Conservation (phyloP, 495 filamentous ascomycete genomes). For the Halenospora varia region DNA sequence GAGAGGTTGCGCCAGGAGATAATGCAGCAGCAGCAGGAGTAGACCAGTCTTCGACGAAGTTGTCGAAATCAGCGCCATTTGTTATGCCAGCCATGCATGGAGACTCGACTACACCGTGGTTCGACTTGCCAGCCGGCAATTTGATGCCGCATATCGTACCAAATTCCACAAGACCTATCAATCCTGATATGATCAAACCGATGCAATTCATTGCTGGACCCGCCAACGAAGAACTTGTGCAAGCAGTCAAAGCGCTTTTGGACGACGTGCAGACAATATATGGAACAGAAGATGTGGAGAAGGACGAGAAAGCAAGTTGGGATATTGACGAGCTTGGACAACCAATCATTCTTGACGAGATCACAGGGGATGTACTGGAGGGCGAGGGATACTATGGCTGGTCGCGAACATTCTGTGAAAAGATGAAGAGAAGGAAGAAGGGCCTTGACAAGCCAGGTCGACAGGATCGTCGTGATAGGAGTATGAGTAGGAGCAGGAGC, state of each 20-base stretch:
- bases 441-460: slow-evolving; percentile 13
- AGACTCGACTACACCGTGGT: slow-evolving; percentile 69
- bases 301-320: slow-evolving; percentile 24
- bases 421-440: slow-evolving; percentile 64
- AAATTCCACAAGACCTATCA: slow-evolving; percentile 69
- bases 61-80: slow-evolving; percentile 54
- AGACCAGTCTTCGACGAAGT: slow-evolving; percentile 27
- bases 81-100: slow-evolving; percentile 75
- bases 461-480: slow-evolving; percentile 22
- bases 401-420: slow-evolving; percentile 75
- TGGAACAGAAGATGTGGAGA: slow-evolving; percentile 30
- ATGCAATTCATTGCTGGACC: slow-evolving; percentile 70
- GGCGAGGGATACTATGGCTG: slow-evolving; percentile 84
- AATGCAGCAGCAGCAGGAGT: background rate
- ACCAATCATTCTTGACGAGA: slow-evolving; percentile 53
- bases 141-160: slow-evolving; percentile 74
- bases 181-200: slow-evolving; percentile 66
- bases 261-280: slow-evolving; percentile 65
- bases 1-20: slow-evolving; percentile 26
- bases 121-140: slow-evolving; percentile 82
- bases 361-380: slow-evolving; percentile 52
- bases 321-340: slow-evolving; percentile 77
- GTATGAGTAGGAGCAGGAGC: slow-evolving; percentile 20
- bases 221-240: slow-evolving; percentile 59
- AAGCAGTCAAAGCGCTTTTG: slow-evolving; percentile 65